Evolutionary conservation across 129 eudicot genomes (phyloP), one percentile per base, ranked within the genome.

Genomic region (Centaurea solstitialis): DNA sequence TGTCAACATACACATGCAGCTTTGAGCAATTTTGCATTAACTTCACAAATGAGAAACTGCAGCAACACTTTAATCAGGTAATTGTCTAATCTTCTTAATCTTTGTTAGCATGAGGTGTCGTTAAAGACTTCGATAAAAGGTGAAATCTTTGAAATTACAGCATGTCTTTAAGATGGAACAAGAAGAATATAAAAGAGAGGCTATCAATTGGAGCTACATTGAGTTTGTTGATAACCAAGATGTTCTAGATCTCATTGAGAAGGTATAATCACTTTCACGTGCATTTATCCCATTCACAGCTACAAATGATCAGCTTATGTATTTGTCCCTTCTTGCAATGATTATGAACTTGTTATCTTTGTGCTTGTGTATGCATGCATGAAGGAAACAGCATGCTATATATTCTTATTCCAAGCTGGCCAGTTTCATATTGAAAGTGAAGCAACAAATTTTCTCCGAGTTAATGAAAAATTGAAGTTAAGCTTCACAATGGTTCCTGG

Each of bases 1-100:
- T 86, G 23, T 18, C 71, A 75, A 41, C 78, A 79, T 77, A 70
- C 61, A 21, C 22, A 70, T 92, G 89, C 91, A 96, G 99, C 85
- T 96, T 96, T 88, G 99, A 96, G 91, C 99, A 96, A 84, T 96
- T 96, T 53, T 96, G 99, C 87, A 96, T 96, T 40, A 96, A 96
- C 78, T 96, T 89, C 81, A 96, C 99, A 40, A 96, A 96, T 80
- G 99, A 96, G 90, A 96, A 96, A 88, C 97, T 96, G 72, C 99
- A 96, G 76, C 99, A 96, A 82, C 99, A 96, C 86, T 96, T 96
- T 81, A 96, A 96, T 77, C 97, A 96, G 99, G 99, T 96, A 81
- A 33, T 30, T 24, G 43, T 72, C 65, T 30, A 61, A 84, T 78
- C 75, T 35, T 26, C 70, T 57, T 43, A 33, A 28, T 70, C 64